Conservation (phyloP, 2,329 filamentous ascomycete genomes). For the Xylogone sp. region DNA sequence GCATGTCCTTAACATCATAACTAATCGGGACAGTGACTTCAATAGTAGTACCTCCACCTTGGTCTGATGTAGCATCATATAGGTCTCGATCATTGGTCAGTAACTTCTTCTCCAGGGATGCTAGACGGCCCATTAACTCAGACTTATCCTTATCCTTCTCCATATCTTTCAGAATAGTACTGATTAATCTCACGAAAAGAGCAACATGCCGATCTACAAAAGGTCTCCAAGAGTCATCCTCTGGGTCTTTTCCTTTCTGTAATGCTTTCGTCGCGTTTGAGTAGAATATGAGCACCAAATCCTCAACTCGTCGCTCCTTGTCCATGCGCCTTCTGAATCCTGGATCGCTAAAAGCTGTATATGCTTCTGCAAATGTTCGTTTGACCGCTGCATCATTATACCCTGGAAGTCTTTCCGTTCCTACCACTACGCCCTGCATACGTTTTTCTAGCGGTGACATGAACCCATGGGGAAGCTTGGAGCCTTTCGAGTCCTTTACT, state of each 20-base stretch:
- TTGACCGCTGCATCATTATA: conserved; percentile 90
- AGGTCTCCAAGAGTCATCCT: conserved; percentile 86
- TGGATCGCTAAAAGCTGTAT: conserved; percentile 87
- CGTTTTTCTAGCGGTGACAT: conserved; percentile 57
- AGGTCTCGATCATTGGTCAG: conserved; percentile 92
- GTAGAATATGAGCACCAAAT: conserved; percentile 93
- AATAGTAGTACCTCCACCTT: conserved; percentile 60
- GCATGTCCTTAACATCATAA: conserved; percentile 97
- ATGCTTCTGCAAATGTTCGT: conserved; percentile 88
- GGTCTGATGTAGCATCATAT: conserved; percentile 56
- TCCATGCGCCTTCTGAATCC: conserved; percentile 88
- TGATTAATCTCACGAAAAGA: conserved; percentile 85
- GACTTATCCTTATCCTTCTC: conserved; percentile 82
- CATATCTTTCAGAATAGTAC: conserved; percentile 73
- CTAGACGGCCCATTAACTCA: conserved; percentile 75
- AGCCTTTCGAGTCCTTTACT: conserved; percentile 64
- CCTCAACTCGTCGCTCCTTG: conserved; percentile 89
- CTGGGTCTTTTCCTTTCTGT: conserved; percentile 68
- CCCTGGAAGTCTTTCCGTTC: conserved; percentile 79
- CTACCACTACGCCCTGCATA: conserved; percentile 51
- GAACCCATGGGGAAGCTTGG: conserved; percentile 68
- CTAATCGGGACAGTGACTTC: conserved; percentile 81
- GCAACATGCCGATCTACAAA: conserved; percentile 94
- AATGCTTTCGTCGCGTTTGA: conserved; percentile 90
- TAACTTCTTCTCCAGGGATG: conserved; percentile 86